phyloP scores from a whole-genome alignment of 352 stramenopile species.

The Pythium oligandrum region DNA sequence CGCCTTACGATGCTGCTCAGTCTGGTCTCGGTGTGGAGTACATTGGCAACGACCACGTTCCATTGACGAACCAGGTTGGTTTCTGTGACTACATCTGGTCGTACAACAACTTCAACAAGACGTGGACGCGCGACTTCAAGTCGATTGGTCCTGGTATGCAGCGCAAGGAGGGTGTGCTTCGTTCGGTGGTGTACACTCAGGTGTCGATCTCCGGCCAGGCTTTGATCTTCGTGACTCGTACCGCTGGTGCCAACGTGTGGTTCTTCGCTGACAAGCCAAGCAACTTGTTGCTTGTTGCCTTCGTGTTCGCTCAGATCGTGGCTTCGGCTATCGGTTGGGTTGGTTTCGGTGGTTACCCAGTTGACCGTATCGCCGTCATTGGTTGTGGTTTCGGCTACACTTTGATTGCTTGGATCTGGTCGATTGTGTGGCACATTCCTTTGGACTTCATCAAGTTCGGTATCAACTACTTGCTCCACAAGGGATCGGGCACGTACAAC shows the following conservation, averaged over 20 bases:
- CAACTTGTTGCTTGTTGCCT: conserved; percentile 58
- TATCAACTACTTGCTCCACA: conserved; percentile 63
- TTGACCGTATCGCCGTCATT: conserved; percentile 58
- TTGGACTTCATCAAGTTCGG: conserved; percentile 71
- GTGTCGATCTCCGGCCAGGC: conserved; percentile 73
- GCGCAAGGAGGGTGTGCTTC: conserved; percentile 64
- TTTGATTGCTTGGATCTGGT: conserved; percentile 62
- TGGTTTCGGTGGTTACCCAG: conserved; percentile 63
- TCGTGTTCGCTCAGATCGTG: conserved; percentile 64
- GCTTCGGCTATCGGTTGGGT: conserved; percentile 62
- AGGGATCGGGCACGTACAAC: conserved; percentile 39
- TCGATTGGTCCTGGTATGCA: conserved; percentile 57
- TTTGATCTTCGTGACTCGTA: conserved; percentile 73
- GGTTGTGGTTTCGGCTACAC: conserved; percentile 59
- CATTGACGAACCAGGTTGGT: conserved; percentile 54
- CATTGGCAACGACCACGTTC: conserved; percentile 52
- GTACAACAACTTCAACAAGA: conserved; percentile 68
- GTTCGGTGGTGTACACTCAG: conserved; percentile 64
- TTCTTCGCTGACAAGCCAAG: conserved; percentile 66
- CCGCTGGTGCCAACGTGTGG: conserved; percentile 69
- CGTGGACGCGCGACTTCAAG: conserved; percentile 58
- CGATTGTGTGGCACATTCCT: conserved; percentile 68
- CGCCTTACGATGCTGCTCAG: conserved; percentile 40
- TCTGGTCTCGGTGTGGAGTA: conserved; percentile 41
- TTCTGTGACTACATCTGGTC: conserved; percentile 69